Percentiles rank a stretch among this genome's conserved stretches.
Conservation (phyloP, 305 asterid genomes). For the Ajuga reptans region DNA sequence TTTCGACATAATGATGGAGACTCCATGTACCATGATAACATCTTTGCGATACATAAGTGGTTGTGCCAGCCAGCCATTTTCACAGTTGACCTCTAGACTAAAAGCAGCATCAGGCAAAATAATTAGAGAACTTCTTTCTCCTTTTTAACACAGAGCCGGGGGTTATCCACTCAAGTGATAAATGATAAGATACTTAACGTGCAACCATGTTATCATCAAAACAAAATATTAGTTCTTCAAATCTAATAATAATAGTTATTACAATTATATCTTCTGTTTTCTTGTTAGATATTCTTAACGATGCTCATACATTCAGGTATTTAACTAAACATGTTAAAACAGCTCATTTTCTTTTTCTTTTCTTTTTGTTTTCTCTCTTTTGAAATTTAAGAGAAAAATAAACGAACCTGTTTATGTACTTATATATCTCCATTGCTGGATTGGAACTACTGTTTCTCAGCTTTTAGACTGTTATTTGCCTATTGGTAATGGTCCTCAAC, state of each 20-base stretch:
- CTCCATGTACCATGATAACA: not conserved
- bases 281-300: not conserved
- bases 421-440: not conserved
- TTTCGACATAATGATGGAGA: not conserved
- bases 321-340: not conserved
- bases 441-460: not conserved
- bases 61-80: not conserved
- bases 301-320: not conserved
- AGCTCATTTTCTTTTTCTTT: not conserved
- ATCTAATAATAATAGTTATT: not conserved
- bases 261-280: not conserved
- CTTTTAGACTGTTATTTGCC: not conserved
- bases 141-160: not conserved
- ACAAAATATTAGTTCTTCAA: not conserved
- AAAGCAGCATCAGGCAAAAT: not conserved
- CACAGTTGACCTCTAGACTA: slow-evolving; percentile 11
- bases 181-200: not conserved
- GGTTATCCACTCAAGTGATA: not conserved
- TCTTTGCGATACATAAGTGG: not conserved
- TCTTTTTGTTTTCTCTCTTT: no score
- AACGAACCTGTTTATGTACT: not conserved
- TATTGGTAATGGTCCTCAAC: not conserved
- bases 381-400: no score
- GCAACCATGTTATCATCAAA: not conserved
- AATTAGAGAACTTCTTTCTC: not conserved